Evolutionary conservation across 495 filamentous ascomycete genomes (phyloP), one percentile per base, ranked within the genome.

Genomic region (Penicillium silybi): DNA sequence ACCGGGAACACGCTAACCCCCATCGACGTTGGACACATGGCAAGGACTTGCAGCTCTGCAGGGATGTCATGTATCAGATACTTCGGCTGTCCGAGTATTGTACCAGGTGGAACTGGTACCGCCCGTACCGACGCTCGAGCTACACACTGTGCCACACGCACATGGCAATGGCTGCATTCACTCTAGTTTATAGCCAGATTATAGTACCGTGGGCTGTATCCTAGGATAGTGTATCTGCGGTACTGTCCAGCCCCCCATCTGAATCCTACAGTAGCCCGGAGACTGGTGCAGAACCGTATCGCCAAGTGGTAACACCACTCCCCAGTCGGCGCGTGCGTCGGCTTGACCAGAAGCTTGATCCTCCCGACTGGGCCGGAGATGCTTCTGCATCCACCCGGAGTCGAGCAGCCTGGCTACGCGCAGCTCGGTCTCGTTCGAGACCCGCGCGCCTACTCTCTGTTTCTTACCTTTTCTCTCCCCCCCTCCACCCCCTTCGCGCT

Each of bases 21-120:
- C 20, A 37, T 48, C 37, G 55, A 50, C 25, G 55, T 54, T 50
- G 51, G 46, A 54, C 56, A 58, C 56, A 58, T 58, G 56, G 56
- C 55, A 38, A 39, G 40, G 39, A 50, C 41, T 9, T 37, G 34
- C 34, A 37, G 34, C 34, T 44, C 23, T 40, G 38, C 23, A 32
- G 18, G 37, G 19, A 25, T 20, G 19, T 18, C 18, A 25, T 43
- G 41, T 43, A 22, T 26, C 41, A 19, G 20, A 43, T 43, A 43
- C 41, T 43, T 26, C 13, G 17, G 41, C 41, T 2, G 20, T 5
- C 4, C 20, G 4, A 1, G 41, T 1, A 18, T 9, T 39, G n/a
- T 6, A 11, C 37, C 18, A 4, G 18, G n/a, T 19, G 13, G 16
- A 6, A 18, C 6, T 18, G 18, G 37, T 39, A 39, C 37, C 37